Evolutionary conservation across 106 monocot genomes (phyloP), one percentile per base, ranked within the genome.

Genomic region (Vanilla planifolia): DNA sequence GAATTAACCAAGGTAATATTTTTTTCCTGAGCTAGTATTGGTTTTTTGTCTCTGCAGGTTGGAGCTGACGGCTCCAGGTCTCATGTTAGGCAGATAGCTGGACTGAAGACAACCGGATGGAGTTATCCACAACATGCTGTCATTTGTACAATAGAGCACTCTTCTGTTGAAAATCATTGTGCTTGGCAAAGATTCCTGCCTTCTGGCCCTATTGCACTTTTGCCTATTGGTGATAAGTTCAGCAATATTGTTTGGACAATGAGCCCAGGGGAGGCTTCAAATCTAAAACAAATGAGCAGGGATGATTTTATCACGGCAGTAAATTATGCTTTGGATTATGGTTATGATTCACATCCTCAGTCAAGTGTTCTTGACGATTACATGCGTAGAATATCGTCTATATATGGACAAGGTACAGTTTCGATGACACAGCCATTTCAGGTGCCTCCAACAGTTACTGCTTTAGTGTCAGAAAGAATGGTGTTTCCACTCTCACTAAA

Each of bases 221-320:
- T 98, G 34, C 96, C 96, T 29, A 82, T 98, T 14, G 84, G 91
- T 13, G 72, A 82, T 48, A 80, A 69, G 15, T 98, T 75, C 51
- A 98, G 96, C 71, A 98, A 98, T 63, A 91, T 98, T 67, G 96
- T 98, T 22, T 98, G 96, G 96, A 86, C 91, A 64, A 98, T 98
- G 96, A 79, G 63, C 25, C 81, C 87, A 3, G 77, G 79, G 8
- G 84, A 81, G 32, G 55, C 91, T 59, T 33, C 53, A 24, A 50
- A 68, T 41, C 81, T 65, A 41, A 86, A 81, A 63, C 71, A 64
- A 33, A 79, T 85, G 85, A 79, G 64, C 51, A 52, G 50, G 25
- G 77, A 82, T 35, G 80, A 88, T 47, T 92, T 98, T 60, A 67
- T 85, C 32, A 81, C 77, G 25, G 61, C 91, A 36, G 75, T 98